Percentiles rank a stretch among this genome's conserved stretches.
Conservation (phyloP, 129 eudicot species). For the Lonicera japonica region DNA sequence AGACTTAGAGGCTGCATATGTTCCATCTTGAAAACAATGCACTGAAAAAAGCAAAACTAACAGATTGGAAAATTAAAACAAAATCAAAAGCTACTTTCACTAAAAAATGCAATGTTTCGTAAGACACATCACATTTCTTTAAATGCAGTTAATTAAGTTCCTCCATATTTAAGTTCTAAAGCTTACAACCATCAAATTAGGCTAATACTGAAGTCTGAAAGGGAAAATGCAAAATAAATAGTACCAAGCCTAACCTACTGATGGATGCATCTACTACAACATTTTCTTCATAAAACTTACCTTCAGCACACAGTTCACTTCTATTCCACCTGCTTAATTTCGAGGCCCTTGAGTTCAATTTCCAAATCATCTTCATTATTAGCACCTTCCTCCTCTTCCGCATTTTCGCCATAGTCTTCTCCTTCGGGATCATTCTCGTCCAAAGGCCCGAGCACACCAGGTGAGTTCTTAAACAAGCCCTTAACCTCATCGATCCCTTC, state of each 20-base stretch:
- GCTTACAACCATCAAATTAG: conserved; percentile 1
- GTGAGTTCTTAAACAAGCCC: conserved; percentile 38
- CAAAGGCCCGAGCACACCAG: conserved; percentile 49
- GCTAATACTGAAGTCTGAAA: background rate
- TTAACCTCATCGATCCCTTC: conserved; percentile 76
- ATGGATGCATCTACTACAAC: conserved; percentile 4
- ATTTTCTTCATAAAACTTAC: background rate
- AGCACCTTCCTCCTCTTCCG: conserved; percentile 30
- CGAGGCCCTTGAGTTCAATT: conserved; percentile 51
- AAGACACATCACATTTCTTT: too few relatives aligned
- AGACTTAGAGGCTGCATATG: too few relatives aligned
- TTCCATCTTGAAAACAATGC: too few relatives aligned
- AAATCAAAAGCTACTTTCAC: too few relatives aligned
- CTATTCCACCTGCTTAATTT: conserved; percentile 40
- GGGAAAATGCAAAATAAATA: background rate
- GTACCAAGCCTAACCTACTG: conserved; percentile 6
- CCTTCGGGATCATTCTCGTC: conserved; percentile 90
- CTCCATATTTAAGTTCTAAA: background rate
- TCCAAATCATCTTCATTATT: conserved; percentile 46
- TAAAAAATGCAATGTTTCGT: too few relatives aligned
- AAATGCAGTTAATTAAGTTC: too few relatives aligned
- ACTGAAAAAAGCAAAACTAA: too few relatives aligned
- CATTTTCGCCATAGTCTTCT: conserved; percentile 44
- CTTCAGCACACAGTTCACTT: background rate
- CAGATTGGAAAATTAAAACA: too few relatives aligned